Base-by-base conservation (phyloP, 2,329 filamentous ascomycete species). In the Pseudocercospora fuligena region DNA sequence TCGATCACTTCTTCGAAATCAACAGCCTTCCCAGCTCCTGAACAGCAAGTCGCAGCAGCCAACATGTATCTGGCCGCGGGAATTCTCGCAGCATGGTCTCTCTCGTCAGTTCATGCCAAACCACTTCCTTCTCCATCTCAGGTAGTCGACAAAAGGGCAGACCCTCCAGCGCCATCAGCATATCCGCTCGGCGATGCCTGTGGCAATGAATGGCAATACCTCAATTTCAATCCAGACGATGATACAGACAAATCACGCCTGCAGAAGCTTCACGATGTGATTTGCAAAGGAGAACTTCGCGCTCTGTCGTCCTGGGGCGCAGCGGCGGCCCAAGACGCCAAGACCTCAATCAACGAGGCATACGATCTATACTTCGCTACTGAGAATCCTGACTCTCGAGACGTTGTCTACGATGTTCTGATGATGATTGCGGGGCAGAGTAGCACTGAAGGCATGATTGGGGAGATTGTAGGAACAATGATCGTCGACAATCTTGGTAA, bases 121-220 rank as follows among this genome's bases (percentile, higher is more conserved):
- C 14, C 36, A 40, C 36, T 40, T 2, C 47, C 47, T 14, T 23
- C 23, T 11, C 47, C 47, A 11, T 51, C 47, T 2, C 3, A 51
- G 9, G 53, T 67, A n/a, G 54, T 54, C 19, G 36, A 40, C 1
- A 40, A 40, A n/a, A 57, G 61, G 19, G 51, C 36, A 8, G 64
- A 66, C 31, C 63, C 53, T 29, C 63, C 69, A 61, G 53, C 59
- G 12, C 69, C 69, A 43, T 71, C 69, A 47, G 29, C 61, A 33
- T 71, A 71, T 57, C 69, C 69, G 19, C 61, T 68, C 12, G 68
- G 56, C 8, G 65, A 63, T 31, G 61, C 66, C 23, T 72, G 69
- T 53, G 64, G 60, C 51, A 59, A 70, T 31, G 70, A 72, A 56
- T 70, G 66, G 69, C 66, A 69, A 61, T 72, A 72, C 64, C 67